Base-by-base conservation (phyloP, 139 green algal species). In the Desmodesmus armatus region DNA sequence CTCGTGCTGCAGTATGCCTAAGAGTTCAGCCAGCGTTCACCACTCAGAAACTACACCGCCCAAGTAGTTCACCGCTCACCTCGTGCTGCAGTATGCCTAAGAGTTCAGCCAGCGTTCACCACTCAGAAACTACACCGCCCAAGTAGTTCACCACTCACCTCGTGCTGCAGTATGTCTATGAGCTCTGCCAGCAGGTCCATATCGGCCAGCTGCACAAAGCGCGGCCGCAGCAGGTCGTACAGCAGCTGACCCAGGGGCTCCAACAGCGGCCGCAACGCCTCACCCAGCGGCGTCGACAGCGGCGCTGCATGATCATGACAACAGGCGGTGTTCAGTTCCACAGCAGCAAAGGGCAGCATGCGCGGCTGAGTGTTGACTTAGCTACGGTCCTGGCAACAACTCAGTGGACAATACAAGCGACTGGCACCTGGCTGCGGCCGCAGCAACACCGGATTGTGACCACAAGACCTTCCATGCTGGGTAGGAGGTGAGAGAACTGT, bases 171-270 rank as follows among this genome's bases (percentile, higher is more conserved):
- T 55, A 98, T 96, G 88, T 95, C 89, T 2, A 96, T 96, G 33
- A 99, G 91, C 86, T 97, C 93, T 78, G 92, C 97, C 69, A 99
- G 93, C 71, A 90, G 83, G 69, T 98, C 94, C 37, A 99, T 83
- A 63, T 95, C 93, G 60, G 91, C 85, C 51, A 97, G 90, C 69
- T 93, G 83, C 43, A 99, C 93, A 78, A 98, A 92, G 6, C 70
- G 67, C 6, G 89, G 91, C 29, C 81, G 81, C 83, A 99, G 88
- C 2, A 89, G 83, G 67, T 99, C 97, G 83, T 98, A 99, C 65
- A 99, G 90, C 65, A 98, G 85, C 33, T 88, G 96, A 80, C 93
- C 97, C 73, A 98, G 89, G 47, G 96, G 92, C 82, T 98, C 94
- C 75, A 98, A 89, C 53, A 98, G 88, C 19, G 91, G 88, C 1